phyloP scores from a whole-genome alignment of 2,329 filamentous ascomycete species.

The Diaporthe sp. region DNA sequence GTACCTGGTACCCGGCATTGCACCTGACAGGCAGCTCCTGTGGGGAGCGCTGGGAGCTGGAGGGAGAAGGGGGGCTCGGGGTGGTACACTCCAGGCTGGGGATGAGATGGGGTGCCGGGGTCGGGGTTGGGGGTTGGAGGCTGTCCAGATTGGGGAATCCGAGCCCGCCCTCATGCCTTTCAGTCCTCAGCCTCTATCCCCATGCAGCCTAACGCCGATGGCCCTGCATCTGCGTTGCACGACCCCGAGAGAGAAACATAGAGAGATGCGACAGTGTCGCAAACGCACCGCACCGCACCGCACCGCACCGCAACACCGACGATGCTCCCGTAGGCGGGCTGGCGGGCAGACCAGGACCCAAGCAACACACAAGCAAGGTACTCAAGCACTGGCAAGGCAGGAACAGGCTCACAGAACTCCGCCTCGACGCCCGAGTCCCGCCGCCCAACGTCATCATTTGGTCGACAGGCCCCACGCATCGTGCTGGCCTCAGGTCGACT shows the following conservation, averaged over 20 bases:
- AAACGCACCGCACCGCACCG: not conserved
- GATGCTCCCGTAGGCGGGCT: constrained; percentile 1
- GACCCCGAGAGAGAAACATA: not conserved
- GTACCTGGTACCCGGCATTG: not conserved
- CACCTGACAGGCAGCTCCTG: constrained; percentile 8
- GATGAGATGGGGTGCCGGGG: not conserved
- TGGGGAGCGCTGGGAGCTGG: not conserved
- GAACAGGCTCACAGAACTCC: constrained; percentile 26
- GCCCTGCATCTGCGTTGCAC: not conserved
- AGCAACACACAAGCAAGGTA: not conserved
- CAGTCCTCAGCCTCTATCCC: not conserved
- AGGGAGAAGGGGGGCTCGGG: not conserved
- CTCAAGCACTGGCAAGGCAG: not conserved
- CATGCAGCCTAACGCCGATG: constrained; percentile 4
- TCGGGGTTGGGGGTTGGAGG: constrained; percentile 5
- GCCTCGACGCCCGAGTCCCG: not conserved
- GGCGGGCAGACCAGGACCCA: not conserved
- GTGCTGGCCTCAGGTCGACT: constrained; percentile 29
- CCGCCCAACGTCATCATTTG: constrained; percentile 28
- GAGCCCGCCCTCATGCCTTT: not conserved
- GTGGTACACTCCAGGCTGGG: not conserved
- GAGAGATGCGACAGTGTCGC: not conserved
- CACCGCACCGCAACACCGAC: not conserved
- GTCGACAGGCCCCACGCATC: constrained; percentile 16
- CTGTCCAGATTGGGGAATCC: constrained; percentile 14